These are phyloP conservation scores for Arthrobotrys conoides DNA, from an alignment of 2,329 filamentous ascomycete species.

Conservation along the genomic window DNA sequence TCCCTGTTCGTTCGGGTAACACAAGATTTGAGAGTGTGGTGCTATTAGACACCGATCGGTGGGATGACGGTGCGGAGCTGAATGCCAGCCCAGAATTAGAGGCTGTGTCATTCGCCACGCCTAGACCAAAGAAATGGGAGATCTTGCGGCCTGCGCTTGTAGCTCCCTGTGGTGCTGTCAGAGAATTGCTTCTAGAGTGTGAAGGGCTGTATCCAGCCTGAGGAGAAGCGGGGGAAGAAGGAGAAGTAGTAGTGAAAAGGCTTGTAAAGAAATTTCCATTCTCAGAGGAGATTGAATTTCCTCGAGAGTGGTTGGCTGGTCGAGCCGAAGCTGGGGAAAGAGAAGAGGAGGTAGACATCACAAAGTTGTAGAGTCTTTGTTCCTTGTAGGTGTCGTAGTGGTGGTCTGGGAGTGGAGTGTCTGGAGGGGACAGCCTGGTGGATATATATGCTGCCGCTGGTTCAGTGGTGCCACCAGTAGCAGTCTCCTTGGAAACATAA, in stretches of 20 bases:
- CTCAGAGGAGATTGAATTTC: slow-evolving; percentile 42
- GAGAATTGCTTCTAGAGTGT: slow-evolving; percentile 46
- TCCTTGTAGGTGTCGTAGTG: slow-evolving; percentile 58
- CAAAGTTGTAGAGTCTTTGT: slow-evolving; percentile 59
- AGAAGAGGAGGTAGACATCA: slow-evolving; percentile 49
- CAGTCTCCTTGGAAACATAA: slow-evolving; percentile 13
- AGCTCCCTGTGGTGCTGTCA: slow-evolving; percentile 16
- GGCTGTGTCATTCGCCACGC: slow-evolving; percentile 42
- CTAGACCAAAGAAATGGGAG: slow-evolving; percentile 50
- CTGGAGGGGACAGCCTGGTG: slow-evolving; percentile 48
- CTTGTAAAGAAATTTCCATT: slow-evolving; percentile 55
- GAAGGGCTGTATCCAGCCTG: slow-evolving; percentile 12
- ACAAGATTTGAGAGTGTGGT: slow-evolving; percentile 57
- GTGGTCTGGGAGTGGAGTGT: slow-evolving; percentile 40
- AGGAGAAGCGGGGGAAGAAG: slow-evolving; percentile 13
- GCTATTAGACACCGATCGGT: slow-evolving; percentile 58
- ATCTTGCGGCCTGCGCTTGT: slow-evolving; percentile 42
- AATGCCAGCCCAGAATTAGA: slow-evolving; percentile 57
- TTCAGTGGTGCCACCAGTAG: slow-evolving; percentile 46
- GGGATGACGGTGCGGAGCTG: slow-evolving; percentile 47
- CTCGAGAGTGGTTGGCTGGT: slow-evolving; percentile 35
- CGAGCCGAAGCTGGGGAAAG: slow-evolving; percentile 21
- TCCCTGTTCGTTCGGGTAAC: slow-evolving; percentile 34
- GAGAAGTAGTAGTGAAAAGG: slow-evolving; percentile 38
- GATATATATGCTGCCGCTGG: slow-evolving; percentile 60